A percentile compares a stretch with the other conserved stretches of the same genome.
These are phyloP conservation scores for Coniochaeta ligniaria DNA, from an alignment of 2,329 filamentous ascomycete species.

Conservation along the genomic window DNA sequence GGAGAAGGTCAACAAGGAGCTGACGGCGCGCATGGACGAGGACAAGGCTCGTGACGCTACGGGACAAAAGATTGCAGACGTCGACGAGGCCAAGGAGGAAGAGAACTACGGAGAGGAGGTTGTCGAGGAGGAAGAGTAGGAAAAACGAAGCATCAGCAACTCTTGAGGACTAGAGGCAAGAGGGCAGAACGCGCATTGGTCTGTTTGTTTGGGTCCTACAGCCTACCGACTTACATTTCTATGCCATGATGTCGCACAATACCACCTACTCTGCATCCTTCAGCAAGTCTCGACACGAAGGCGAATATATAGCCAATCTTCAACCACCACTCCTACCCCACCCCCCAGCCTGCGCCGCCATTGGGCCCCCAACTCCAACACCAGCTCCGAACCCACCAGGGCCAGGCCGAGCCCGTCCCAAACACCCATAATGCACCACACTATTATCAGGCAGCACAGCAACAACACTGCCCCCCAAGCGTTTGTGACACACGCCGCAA, in stretches of 20 bases:
- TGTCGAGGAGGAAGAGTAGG: slow-evolving; percentile 46
- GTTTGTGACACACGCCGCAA: slow-evolving; percentile 88
- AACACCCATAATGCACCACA: slow-evolving; percentile 77
- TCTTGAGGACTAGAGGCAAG: slow-evolving; percentile 6
- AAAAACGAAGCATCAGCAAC: neutral
- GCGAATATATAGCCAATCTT: neutral
- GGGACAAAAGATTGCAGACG: slow-evolving; percentile 12
- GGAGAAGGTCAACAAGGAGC: slow-evolving; percentile 58
- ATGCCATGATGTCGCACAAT: neutral
- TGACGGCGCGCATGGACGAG: slow-evolving; percentile 68
- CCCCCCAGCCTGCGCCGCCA: slow-evolving; percentile 18
- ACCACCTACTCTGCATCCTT: neutral
- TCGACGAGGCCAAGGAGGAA: slow-evolving; percentile 56
- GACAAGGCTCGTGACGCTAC: slow-evolving; percentile 49
- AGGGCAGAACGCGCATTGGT: neutral
- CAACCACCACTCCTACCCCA: slow-evolving; percentile 16
- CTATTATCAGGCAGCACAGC: slow-evolving; percentile 79
- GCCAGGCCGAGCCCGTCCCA: slow-evolving; percentile 36
- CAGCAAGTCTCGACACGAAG: too few species aligned
- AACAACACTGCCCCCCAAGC: slow-evolving; percentile 84
- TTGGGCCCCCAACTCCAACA: slow-evolving; percentile 1
- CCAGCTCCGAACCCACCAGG: slow-evolving; percentile 2
- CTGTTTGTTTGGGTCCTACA: neutral
- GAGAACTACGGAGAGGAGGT: slow-evolving; percentile 83
- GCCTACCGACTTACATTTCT: neutral